Percentiles rank a stretch among this genome's conserved stretches.
Evolutionary conservation across 1,284 basidiomycete species (phyloP).

Genomic region (Blastosporella zonata): DNA sequence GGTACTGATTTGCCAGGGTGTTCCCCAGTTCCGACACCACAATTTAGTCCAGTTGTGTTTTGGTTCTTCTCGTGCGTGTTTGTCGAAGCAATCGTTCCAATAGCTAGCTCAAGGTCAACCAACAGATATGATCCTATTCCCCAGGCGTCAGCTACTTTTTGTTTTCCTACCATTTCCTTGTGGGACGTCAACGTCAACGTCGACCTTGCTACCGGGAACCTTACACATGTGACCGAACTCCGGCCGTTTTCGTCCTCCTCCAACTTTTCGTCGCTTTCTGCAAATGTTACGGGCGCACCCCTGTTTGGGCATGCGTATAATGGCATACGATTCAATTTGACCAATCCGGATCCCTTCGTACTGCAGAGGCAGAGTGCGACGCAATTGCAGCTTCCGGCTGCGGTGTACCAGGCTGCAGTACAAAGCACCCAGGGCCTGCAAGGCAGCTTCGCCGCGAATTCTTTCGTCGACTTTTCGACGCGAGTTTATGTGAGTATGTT

Average conservation of each 20-base stretch:
- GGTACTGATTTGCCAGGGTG: conserved; percentile 32
- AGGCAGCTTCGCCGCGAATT: conserved; percentile 35
- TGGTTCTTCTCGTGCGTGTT: conserved; percentile 50
- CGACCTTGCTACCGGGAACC: conserved; percentile 36
- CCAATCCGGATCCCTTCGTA: conserved; percentile 35
- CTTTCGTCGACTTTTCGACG: conserved; percentile 37
- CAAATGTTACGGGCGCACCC: conserved; percentile 41
- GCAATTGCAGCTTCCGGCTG: conserved; percentile 46
- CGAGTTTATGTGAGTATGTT: conserved; percentile 44
- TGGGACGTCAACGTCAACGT: conserved; percentile 38
- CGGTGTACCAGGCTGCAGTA: conserved; percentile 45
- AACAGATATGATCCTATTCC: conserved; percentile 31
- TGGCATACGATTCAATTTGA: conserved; percentile 44
- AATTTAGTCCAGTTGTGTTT: conserved; percentile 49
- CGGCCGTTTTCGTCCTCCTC: conserved; percentile 35
- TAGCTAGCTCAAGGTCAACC: background rate
- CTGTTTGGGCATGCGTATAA: conserved; percentile 48
- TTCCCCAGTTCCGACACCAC: conserved; percentile 22
- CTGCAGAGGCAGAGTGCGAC: conserved; percentile 37
- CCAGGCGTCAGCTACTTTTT: conserved; percentile 42
- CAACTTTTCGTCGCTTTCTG: conserved; percentile 37
- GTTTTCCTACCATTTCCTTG: conserved; percentile 39
- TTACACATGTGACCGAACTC: conserved; percentile 41
- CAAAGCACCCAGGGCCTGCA: conserved; percentile 34
- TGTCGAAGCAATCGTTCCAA: background rate